These are phyloP conservation scores for Argentina anserina DNA, from an alignment of 306 rosid species.

Conservation along the genomic window DNA sequence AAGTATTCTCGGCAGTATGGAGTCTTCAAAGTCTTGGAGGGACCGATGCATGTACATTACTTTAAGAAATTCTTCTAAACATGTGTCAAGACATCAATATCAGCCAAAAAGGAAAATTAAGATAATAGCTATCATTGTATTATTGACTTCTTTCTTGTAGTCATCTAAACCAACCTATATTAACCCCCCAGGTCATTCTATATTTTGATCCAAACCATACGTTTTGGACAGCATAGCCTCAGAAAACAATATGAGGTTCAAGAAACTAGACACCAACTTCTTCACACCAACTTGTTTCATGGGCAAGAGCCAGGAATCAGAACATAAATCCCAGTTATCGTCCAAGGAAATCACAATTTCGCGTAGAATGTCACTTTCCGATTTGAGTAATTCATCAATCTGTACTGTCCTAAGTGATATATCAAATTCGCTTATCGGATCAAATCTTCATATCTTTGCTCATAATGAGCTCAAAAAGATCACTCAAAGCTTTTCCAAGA, in stretches of 20 bases:
- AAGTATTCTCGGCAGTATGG: background rate
- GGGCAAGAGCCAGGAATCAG: conserved; percentile 18
- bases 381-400: conserved; percentile 60
- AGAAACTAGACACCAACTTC: conserved; percentile 31
- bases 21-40: conserved; percentile 38
- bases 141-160: conserved; percentile 15
- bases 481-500: conserved; percentile 50
- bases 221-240: conserved; percentile 10
- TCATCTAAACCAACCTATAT: conserved; percentile 22
- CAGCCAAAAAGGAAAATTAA: conserved; percentile 18
- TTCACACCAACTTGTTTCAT: conserved; percentile 53
- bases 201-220: conserved; percentile 14
- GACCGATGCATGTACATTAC: conserved; percentile 2
- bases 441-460: conserved; percentile 74
- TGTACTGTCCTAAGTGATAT: conserved; percentile 66
- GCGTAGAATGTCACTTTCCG: conserved; percentile 64
- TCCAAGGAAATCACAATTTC: conserved; percentile 35
- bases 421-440: conserved; percentile 65
- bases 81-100: background rate
- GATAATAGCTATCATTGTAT: conserved; percentile 18
- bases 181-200: conserved; percentile 15
- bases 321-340: conserved; percentile 19
- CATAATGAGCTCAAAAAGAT: conserved; percentile 57
- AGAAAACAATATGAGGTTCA: conserved; percentile 41
- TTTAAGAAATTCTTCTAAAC: background rate